A percentile compares a stretch with the other conserved stretches of the same genome.
Evolutionary conservation across 768 basidiomycete species (phyloP).

Genomic region (Pholiota microspora): DNA sequence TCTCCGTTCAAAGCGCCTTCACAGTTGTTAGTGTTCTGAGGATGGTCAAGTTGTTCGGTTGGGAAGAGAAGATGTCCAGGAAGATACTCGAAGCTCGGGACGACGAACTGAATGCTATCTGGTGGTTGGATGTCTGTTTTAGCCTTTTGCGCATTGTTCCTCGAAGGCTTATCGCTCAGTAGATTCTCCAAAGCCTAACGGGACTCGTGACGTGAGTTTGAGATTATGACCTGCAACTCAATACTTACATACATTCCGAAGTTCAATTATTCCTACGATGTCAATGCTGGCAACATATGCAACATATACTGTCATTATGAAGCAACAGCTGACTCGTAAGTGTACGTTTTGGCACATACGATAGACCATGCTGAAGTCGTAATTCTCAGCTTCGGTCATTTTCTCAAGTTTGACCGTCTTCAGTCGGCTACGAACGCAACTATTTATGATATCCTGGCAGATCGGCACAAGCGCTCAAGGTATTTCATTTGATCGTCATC

Average conservation of each 20-base stretch:
- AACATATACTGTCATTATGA: background rate
- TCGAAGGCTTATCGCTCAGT: background rate
- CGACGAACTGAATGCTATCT: background rate
- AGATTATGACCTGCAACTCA: background rate
- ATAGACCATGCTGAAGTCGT: background rate
- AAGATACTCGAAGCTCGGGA: background rate
- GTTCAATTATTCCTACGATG: background rate
- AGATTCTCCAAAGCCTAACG: background rate
- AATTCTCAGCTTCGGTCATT: background rate
- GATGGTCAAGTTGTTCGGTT: constrained; percentile 6
- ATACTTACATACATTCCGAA: background rate
- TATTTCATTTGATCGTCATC: background rate
- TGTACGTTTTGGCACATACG: background rate
- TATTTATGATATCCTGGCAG: background rate
- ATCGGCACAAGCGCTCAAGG: background rate
- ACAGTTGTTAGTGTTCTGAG: constrained; percentile 5
- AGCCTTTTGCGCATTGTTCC: background rate
- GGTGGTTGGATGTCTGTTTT: background rate
- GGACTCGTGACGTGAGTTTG: background rate
- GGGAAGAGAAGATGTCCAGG: constrained; percentile 1
- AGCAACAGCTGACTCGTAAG: background rate
- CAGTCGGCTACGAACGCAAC: background rate
- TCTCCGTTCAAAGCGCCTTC: background rate
- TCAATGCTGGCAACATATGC: background rate
- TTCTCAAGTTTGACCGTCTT: constrained; percentile 6